A percentile compares a stretch with the other conserved stretches of the same genome.
phyloP scores from a whole-genome alignment of 2,329 filamentous ascomycete species.

The Dactylella cylindrospora region DNA sequence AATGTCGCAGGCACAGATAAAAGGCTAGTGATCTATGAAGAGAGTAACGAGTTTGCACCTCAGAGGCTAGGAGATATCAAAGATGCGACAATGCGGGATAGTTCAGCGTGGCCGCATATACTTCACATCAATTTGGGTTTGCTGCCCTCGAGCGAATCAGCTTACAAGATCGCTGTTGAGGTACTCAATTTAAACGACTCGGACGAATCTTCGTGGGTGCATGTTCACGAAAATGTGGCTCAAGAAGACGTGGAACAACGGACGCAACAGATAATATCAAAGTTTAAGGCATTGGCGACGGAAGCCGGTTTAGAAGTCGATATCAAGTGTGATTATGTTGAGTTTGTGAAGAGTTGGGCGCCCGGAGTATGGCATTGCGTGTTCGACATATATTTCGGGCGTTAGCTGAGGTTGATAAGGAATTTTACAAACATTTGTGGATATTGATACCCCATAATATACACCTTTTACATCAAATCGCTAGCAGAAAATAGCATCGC shows the following conservation, averaged over 20 bases:
- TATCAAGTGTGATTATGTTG: slow-evolving; percentile 58
- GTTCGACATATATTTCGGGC: slow-evolving; percentile 59
- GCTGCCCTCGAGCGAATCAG: slow-evolving; percentile 61
- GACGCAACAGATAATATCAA: slow-evolving; percentile 44
- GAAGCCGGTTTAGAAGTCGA: slow-evolving; percentile 4
- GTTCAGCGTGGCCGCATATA: slow-evolving; percentile 49
- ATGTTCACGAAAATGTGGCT: slow-evolving; percentile 68
- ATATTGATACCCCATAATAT: slow-evolving; percentile 14
- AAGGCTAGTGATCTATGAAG: slow-evolving; percentile 67
- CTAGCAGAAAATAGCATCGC: slow-evolving; percentile 6
- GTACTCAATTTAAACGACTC: slow-evolving; percentile 51
- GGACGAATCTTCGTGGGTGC: slow-evolving; percentile 59
- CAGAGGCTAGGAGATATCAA: slow-evolving; percentile 53
- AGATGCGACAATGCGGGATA: neutral
- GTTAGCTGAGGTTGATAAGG: neutral
- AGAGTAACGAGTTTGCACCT: slow-evolving; percentile 64
- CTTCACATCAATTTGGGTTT: slow-evolving; percentile 67
- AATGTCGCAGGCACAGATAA: slow-evolving; percentile 52
- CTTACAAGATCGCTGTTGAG: slow-evolving; percentile 59
- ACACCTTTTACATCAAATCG: neutral
- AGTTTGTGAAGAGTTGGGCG: slow-evolving; percentile 69
- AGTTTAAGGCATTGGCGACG: slow-evolving; percentile 34
- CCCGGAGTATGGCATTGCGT: slow-evolving; percentile 70
- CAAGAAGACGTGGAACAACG: slow-evolving; percentile 57
- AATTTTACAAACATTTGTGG: neutral